Evolutionary conservation across 257 asterid species (phyloP), one percentile per base, ranked within the genome.

Genomic region (Solanum paucissectum): DNA sequence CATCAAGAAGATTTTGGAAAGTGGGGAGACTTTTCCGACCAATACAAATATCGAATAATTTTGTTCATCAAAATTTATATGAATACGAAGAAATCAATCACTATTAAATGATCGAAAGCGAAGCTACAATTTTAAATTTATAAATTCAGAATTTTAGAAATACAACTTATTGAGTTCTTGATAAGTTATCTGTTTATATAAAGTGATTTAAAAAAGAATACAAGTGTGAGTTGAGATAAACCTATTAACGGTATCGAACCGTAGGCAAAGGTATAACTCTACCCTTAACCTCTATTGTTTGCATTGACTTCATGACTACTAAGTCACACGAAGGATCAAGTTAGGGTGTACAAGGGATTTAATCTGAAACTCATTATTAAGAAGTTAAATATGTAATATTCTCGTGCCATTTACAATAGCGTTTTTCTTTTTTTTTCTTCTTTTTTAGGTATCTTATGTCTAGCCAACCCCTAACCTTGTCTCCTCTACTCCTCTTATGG

Each of bases 91-190:
- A 20, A 20, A 34, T 34, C 7, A 20, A 20, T 20, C 1, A 34
- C 10, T 20, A 4, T 9, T 9, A 0, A 20, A 0, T 20, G 46
- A 73, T 9, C 0, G 2, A 0, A 73, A 0, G 2, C 2, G 0
- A 4, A 18, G 0, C 16, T 18, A 34, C 1, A 4, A 2, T 1
- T 18, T 72, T 32, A 14, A 11, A 3, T 64, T 11, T 64, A 5
- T 25, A 8, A 4, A 5, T 64, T 11, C 2, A 13, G 5, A 18
- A 34, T 33, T 33, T 3, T 32, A 4, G 0, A 72, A 32, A 33
- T 72, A 0, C 16, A 73, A 0, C 0, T 21, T 5, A 20, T 9
- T 20, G 0, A 4, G 0, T 5, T 5, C 18, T 20, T 9, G 7
- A 73, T 73, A 7, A 18, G 3, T 5, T 72, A 18, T 34, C 0